phyloP scores from a whole-genome alignment of 1,284 basidiomycete genomes.

The Vanrija sp. region DNA sequence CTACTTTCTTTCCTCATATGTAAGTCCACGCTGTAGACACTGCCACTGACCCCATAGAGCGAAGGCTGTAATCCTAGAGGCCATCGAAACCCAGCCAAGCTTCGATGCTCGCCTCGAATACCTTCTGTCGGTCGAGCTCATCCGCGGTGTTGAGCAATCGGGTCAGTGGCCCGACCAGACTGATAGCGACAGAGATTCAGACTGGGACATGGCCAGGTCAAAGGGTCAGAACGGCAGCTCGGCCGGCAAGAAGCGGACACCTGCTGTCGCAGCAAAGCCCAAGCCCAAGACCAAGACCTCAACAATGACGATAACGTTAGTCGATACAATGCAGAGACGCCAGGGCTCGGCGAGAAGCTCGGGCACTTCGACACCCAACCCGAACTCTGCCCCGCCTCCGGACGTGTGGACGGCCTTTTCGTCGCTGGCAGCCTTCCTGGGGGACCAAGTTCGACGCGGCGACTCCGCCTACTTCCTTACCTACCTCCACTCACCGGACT shows the following conservation, averaged over 20 bases:
- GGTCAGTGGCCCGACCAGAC: conserved; percentile 36
- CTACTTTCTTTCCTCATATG: conserved; percentile 30
- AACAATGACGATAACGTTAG: conserved; percentile 27
- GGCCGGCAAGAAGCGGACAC: neutral
- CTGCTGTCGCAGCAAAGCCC: neutral
- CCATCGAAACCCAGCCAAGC: conserved; percentile 20
- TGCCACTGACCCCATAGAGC: conserved; percentile 4
- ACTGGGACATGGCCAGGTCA: too few species aligned
- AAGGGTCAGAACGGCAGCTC: too few species aligned
- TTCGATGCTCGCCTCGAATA: conserved; percentile 34
- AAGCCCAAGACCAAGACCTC: neutral
- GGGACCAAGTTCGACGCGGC: conserved; percentile 25
- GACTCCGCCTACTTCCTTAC: conserved; percentile 26
- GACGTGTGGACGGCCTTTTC: conserved; percentile 39
- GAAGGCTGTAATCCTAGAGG: conserved; percentile 16
- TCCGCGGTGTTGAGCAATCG: conserved; percentile 27
- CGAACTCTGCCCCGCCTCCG: conserved; percentile 11
- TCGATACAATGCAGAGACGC: conserved; percentile 34
- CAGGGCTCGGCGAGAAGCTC: conserved; percentile 10
- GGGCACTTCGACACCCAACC: conserved; percentile 11
- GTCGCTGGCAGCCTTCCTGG: conserved; percentile 36
- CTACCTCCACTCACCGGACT: conserved; percentile 37
- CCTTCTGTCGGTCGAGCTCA: conserved; percentile 40
- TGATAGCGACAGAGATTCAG: too few species aligned
- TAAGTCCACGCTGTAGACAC: conserved; percentile 10